Evolutionary conservation across 768 basidiomycete genomes (phyloP).

Genomic region (Auricularia cornea): DNA sequence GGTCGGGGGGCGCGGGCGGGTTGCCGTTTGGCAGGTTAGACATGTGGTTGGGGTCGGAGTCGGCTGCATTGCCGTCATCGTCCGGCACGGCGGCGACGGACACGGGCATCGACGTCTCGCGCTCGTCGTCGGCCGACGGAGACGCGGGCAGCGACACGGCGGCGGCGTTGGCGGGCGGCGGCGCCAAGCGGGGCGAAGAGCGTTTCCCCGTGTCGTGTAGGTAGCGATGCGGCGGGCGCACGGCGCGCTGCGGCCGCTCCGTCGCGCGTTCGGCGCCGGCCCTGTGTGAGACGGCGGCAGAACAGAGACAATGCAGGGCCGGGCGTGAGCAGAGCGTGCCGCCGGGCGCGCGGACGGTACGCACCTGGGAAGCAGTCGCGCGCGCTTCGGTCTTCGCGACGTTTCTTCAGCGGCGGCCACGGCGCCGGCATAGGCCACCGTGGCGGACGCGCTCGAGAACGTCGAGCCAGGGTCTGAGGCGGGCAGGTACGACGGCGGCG

Average conservation of each 20-base stretch:
- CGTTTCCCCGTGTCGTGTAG: neutral
- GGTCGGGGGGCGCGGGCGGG: neutral
- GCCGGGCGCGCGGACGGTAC: neutral
- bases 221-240: neutral
- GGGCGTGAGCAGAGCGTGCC: neutral
- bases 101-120: neutral
- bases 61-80: conserved; percentile 1
- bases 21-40: neutral
- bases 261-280: neutral
- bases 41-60: conserved; percentile 7
- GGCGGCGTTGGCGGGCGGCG: neutral
- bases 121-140: neutral
- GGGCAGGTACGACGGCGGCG: conserved; percentile 59
- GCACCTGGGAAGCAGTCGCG: neutral
- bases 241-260: neutral
- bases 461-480: conserved; percentile 82
- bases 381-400: neutral
- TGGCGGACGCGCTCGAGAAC: conserved; percentile 38
- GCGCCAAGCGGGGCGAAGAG: neutral
- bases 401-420: neutral
- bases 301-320: neutral
- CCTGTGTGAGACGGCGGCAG: neutral
- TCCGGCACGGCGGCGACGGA: neutral
- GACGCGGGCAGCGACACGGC: neutral
- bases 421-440: neutral